Base-by-base conservation (phyloP, 2,329 filamentous ascomycete species). In the Fusarium sp. region DNA sequence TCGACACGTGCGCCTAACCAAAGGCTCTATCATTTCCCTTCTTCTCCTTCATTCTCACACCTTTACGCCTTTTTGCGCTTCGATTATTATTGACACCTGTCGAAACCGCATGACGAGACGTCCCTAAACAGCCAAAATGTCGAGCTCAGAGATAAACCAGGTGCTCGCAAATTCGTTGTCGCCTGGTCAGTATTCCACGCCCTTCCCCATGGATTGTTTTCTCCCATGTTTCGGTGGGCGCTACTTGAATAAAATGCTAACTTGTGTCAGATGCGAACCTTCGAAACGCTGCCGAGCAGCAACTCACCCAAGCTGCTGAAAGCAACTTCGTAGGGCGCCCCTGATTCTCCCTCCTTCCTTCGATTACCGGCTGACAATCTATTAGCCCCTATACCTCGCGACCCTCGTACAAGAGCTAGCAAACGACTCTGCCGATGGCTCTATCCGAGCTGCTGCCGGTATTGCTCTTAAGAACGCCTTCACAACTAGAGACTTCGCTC, bases 401-500 rank as follows among this genome's bases (percentile, higher is more conserved):
- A 96, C 94, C 68, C 91, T 99, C 77, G 95, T 96, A 72, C 91
- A 93, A 82, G 93, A 97, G 82, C 89, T 99, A 76, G 94, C 94
- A 77, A 97, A 97, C 82, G 95, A 98, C 77, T 86, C 88, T 73
- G 90, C 91, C 71, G 86, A 92, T 77, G 87, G 91, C 69, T 88
- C 93, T 77, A 96, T 97, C 77, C 91, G 96, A 86, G 91, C 93
- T 73, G 95, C 96, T 73, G 96, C 96, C 74, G 96, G 94, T 88
- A 88, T 99, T 74, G 95, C 96, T 73, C 86, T 99, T 77, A 99
- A 99, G 84, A 99, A 99, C 86, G 92, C 96, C 75, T 98, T 99
- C 84, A 93, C 93, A 77, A 92, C 94, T 76, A 91, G 96, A 85
- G 96, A 99, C 81, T 90, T 90, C 76, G 84, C 89, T 75, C 91